Evolutionary conservation across 2,329 filamentous ascomycete genomes (phyloP), one percentile per base, ranked within the genome.

Genomic region (Sclerotiophoma versabilis): DNA sequence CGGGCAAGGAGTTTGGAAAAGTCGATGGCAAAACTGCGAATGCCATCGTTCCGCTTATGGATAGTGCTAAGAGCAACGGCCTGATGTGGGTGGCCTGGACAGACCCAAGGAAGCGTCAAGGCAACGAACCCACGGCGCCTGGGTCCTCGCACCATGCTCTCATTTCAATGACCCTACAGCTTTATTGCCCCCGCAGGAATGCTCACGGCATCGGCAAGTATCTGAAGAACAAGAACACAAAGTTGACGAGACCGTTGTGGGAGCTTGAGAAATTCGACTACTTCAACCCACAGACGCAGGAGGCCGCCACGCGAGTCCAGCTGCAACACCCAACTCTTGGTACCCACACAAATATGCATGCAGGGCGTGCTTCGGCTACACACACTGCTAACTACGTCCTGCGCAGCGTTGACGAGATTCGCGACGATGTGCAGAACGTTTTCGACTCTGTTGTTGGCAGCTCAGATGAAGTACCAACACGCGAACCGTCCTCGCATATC

Each of bases 371-470:
- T 51, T 36, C 49, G 10, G 49, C 49, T 11, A 56, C 45, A 27
- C 33, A 44, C 29, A 45, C 33, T 20, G 57, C 38, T 34, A 64
- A 52, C 52, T 69, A 62, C 30, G 59, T 62, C 5, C 29, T 68
- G 15, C 62, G 65, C 23, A 64, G 62, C 14, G 87, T 88, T 0
- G 93, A 98, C 65, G 92, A 98, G 75, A 89, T 96, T 54, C 88
- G 89, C 9, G 87, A 86, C 59, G 92, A 96, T 52, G 89, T 96
- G 19, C 84, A 91, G 73, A 87, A 86, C 34, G 91, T 98, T 70
- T 96, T 99, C 66, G 92, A 97, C 76, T 89, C 88, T 7, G 84
- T 97, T 32, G 84, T 87, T 22, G 87, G 87, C 64, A 87, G 83
- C 9, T 62, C 65, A 11, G 89, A 96, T 50, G 86, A 91, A 55